Conservation (phyloP, 352 stramenopile species). For the Globisporangium mamillatum region DNA sequence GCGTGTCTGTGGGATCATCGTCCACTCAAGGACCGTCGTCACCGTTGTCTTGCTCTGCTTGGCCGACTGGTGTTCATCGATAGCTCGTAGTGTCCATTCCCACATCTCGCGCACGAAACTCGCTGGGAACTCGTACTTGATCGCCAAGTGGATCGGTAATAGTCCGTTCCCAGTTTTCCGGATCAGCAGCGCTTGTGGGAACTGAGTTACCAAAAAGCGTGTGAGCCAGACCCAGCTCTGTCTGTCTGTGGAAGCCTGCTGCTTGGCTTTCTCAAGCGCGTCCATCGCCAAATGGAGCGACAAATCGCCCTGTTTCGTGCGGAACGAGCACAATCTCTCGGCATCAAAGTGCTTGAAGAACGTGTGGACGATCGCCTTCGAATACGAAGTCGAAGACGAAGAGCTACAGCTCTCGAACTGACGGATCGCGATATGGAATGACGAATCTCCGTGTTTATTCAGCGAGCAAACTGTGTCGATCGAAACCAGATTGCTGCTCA, state of each 20-base stretch:
- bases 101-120: constrained; percentile 21
- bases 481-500: constrained; percentile 10
- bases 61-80: not conserved
- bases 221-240: constrained; percentile 33
- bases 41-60: no score
- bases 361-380: constrained; percentile 35
- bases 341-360: constrained; percentile 37
- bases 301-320: constrained; percentile 42
- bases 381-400: constrained; percentile 14
- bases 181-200: constrained; percentile 21
- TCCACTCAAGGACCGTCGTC: constrained; percentile 13
- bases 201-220: constrained; percentile 19
- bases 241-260: not conserved
- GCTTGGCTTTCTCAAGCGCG: constrained; percentile 29
- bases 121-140: constrained; percentile 39
- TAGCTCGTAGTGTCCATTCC: constrained; percentile 9
- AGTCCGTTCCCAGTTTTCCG: constrained; percentile 26
- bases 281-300: constrained; percentile 54
- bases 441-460: constrained; percentile 35
- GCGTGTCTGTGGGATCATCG: constrained; percentile 30
- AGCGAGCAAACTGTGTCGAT: constrained; percentile 17
- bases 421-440: constrained; percentile 44
- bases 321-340: constrained; percentile 24
- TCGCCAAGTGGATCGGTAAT: constrained; percentile 39
- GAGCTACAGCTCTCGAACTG: constrained; percentile 23